These are phyloP conservation scores for Trypanosoma melophagium DNA, from an alignment of 208 protist genomes.

Conservation along the genomic window DNA sequence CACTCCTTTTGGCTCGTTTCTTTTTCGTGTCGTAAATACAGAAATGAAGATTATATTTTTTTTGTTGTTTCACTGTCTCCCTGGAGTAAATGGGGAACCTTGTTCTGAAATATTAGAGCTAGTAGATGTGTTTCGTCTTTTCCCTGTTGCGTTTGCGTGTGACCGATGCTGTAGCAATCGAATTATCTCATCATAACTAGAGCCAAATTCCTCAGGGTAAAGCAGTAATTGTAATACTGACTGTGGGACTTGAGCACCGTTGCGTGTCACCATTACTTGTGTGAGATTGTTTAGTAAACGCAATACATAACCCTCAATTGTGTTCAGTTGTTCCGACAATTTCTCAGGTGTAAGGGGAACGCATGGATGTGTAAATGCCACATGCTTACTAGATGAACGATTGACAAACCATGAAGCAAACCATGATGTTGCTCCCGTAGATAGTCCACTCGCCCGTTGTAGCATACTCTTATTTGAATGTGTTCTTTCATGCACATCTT, in stretches of 20 bases:
- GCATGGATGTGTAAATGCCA: constrained; percentile 26
- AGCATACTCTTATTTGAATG: neutral
- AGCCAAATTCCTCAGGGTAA: constrained; percentile 18
- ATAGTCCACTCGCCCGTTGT: constrained; percentile 1
- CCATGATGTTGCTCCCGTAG: constrained; percentile 15
- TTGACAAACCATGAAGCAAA: constrained; percentile 24
- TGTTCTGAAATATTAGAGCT: too few species aligned
- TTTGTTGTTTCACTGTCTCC: too few species aligned
- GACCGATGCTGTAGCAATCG: constrained; percentile 3
- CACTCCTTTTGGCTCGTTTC: too few species aligned
- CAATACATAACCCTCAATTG: constrained; percentile 16
- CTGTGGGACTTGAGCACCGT: constrained; percentile 3
- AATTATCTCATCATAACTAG: constrained; percentile 16
- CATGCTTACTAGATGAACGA: constrained; percentile 11
- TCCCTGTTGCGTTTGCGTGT: constrained; percentile 3
- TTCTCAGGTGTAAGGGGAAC: constrained; percentile 2
- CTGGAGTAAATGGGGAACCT: too few species aligned
- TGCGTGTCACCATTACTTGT: neutral
- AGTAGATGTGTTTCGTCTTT: neutral
- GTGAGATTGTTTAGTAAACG: constrained; percentile 1
- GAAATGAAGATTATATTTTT: too few species aligned
- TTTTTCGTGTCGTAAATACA: too few species aligned
- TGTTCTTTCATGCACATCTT: neutral
- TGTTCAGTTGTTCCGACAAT: constrained; percentile 16
- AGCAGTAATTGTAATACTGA: constrained; percentile 12